Base-by-base conservation (phyloP, 495 filamentous ascomycete species). In the Parathielavia hyrcaniae region DNA sequence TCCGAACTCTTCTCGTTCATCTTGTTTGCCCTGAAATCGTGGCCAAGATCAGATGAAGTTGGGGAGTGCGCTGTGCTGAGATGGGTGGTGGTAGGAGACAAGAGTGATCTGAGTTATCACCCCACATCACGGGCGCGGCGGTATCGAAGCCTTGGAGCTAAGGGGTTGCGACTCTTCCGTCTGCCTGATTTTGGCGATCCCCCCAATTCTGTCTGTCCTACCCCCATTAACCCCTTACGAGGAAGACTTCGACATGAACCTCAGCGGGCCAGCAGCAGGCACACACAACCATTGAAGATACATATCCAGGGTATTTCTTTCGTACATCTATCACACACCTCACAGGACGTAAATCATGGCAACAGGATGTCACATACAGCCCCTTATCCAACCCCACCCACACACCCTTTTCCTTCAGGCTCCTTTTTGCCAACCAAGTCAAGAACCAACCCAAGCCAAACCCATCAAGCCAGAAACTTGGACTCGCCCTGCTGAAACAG, bases 401-500 rank as follows among this genome's bases (percentile, higher is more conserved):
- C 2, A 45, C 44, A 53, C 10, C 4, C 4, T 26, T 3, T 49
- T 34, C 16, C 26, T 30, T n/a, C n/a, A n/a, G n/a, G n/a, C n/a
- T n/a, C n/a, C n/a, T 2, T 30, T 30, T 30, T 30, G 26, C 26
- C 26, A 30, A 30, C 26, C 26, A 30, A 30, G 26, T 30, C 2
- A 6, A 3, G 26, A 30, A 30, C 2, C 26, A 1, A n/a, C 8
- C 14, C 34, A 17, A 6, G 30, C 9, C 34, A 53, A 12, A 35
- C 38, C 10, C 40, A 40, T 58, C 57, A 65, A 20, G 35, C 19
- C 57, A 67, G 22, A 58, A 62, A 70, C 53, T 60, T 75, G 50
- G 46, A 64, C 40, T 49, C 66, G 14, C 60, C 65, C 53, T 75
- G 73, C 58, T 79, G 75, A 49, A 79, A 79, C 17, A 86, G 75